Percentiles rank a stretch among this genome's conserved stretches.
These are phyloP conservation scores for Syncephalis plumigaleata DNA, from an alignment of 371 early-diverging fungal species.

Conservation along the genomic window DNA sequence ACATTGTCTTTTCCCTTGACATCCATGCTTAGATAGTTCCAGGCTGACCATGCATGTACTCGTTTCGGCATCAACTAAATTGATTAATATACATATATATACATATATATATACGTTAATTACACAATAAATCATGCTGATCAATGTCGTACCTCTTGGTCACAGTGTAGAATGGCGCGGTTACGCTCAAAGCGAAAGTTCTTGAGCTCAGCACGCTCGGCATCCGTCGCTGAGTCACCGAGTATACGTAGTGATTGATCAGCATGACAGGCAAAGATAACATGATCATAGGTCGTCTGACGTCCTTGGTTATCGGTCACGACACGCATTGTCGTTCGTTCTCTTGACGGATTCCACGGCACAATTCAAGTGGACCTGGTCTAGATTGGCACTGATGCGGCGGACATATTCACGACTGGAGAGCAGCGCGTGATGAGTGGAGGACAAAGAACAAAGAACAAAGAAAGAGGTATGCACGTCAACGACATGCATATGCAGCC, in stretches of 20 bases:
- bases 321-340: background rate
- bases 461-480: too few species aligned
- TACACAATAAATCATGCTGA: background rate
- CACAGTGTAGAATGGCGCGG: constrained; percentile 24
- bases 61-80: constrained; percentile 29
- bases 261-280: constrained; percentile 34
- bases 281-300: constrained; percentile 20
- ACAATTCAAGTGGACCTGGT: constrained; percentile 15
- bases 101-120: background rate
- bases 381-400: constrained; percentile 10
- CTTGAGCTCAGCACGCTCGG: constrained; percentile 21
- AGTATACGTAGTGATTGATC: constrained; percentile 29
- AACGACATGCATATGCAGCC: too few species aligned
- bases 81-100: constrained; percentile 7
- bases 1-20: background rate
- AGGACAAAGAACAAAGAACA: too few species aligned
- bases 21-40: constrained; percentile 33
- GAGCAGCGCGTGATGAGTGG: constrained; percentile 1
- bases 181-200: constrained; percentile 23
- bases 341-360: constrained; percentile 9
- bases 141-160: constrained; percentile 5
- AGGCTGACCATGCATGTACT: constrained; percentile 23
- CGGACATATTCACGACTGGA: constrained; percentile 19
- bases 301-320: background rate
- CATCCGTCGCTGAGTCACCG: constrained; percentile 21